Conservation (phyloP, 2,329 filamentous ascomycete species). For the Talaromyces funiculosus region DNA sequence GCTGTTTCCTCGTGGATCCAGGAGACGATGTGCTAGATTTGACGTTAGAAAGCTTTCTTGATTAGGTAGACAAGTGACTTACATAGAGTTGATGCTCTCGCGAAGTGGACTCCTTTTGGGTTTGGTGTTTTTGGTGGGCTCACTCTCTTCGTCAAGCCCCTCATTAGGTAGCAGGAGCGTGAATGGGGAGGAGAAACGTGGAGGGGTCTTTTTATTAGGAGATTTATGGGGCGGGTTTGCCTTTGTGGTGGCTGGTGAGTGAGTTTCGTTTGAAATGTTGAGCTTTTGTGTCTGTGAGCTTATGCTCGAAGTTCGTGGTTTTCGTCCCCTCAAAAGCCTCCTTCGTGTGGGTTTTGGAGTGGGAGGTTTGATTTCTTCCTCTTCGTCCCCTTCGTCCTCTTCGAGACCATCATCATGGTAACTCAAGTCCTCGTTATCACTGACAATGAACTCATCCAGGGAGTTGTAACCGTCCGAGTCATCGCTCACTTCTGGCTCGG, state of each 20-base stretch:
- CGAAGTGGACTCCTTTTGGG: constrained; percentile 12
- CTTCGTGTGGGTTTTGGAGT: constrained; percentile 25
- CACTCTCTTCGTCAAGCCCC: constrained; percentile 20
- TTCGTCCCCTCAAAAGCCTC: constrained; percentile 32
- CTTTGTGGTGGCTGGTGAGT: neutral
- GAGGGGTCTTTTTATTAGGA: constrained; percentile 13
- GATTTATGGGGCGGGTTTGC: constrained; percentile 5
- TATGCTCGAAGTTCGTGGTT: constrained; percentile 17
- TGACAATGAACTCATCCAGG: constrained; percentile 38
- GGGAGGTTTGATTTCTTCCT: constrained; percentile 16
- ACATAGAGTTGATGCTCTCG: constrained; percentile 14
- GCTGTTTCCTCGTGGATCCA: constrained; percentile 10
- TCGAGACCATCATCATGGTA: constrained; percentile 27
- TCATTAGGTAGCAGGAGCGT: constrained; percentile 21
- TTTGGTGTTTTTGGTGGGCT: constrained; percentile 3
- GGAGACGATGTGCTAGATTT: constrained; percentile 1
- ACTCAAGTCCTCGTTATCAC: constrained; percentile 35
- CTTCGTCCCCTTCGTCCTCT: constrained; percentile 7
- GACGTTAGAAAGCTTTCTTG: neutral
- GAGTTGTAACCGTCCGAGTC: constrained; percentile 30
- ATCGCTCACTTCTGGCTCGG: constrained; percentile 20
- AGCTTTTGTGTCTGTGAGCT: constrained; percentile 6
- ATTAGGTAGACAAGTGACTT: neutral
- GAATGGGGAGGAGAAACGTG: constrained; percentile 15
- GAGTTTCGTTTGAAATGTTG: neutral